Evolutionary conservation across 1,284 basidiomycete genomes (phyloP).

Genomic region (Ganoderma resinaceum): DNA sequence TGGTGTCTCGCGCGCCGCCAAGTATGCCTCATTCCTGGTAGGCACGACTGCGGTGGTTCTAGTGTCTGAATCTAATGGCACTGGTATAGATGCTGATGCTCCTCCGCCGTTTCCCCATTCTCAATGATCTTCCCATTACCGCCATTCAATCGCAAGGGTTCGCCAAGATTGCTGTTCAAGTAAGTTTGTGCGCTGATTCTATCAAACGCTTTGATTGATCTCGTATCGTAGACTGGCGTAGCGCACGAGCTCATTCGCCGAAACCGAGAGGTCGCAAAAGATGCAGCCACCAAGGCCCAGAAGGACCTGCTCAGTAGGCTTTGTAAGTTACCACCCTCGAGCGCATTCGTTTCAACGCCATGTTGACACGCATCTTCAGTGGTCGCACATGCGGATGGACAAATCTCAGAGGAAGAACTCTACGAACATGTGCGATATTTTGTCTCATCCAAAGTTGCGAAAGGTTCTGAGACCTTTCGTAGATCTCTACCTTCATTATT

Average conservation of each 20-base stretch:
- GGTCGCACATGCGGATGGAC: not conserved
- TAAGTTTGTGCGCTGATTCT: not conserved
- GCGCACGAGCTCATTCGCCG: constrained; percentile 13
- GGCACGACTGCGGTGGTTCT: not conserved
- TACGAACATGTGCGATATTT: constrained; percentile 19
- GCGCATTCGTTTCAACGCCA: not conserved
- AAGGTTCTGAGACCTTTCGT: not conserved
- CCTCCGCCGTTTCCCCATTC: constrained; percentile 37
- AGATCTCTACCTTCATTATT: constrained; percentile 31
- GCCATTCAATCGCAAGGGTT: constrained; percentile 36
- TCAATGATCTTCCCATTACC: constrained; percentile 34
- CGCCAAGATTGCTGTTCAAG: constrained; percentile 34
- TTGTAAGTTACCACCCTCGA: not conserved
- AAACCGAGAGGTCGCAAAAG: constrained; percentile 3
- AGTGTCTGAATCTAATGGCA: not conserved
- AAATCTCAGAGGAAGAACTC: constrained; percentile 19
- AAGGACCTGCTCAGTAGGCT: constrained; percentile 15
- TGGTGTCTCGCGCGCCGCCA: constrained; percentile 17
- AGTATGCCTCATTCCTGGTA: not conserved
- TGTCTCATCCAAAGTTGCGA: too few relatives aligned
- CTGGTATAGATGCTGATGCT: constrained; percentile 29
- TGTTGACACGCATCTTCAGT: not conserved
- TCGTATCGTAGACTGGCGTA: constrained; percentile 8
- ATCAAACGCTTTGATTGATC: not conserved
- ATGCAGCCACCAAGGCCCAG: constrained; percentile 4